Conservation (phyloP, 169 alveolate species). For the Toxoplasma gondii region DNA sequence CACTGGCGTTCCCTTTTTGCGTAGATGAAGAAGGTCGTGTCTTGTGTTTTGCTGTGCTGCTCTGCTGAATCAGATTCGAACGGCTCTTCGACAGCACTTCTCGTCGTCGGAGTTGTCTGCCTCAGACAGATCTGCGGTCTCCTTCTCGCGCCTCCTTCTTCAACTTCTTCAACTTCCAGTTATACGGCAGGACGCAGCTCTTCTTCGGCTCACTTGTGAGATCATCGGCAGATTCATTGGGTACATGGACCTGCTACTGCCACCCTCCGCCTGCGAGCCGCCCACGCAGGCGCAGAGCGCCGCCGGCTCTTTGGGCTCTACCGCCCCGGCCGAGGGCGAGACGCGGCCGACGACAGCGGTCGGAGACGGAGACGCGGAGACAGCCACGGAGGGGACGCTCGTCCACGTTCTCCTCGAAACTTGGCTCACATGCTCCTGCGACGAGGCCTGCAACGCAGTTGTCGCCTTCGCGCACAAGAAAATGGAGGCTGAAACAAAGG, state of each 20-base stretch:
- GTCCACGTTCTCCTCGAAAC: slow-evolving; percentile 34
- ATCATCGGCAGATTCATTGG: slow-evolving; percentile 9
- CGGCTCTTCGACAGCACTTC: slow-evolving; percentile 16
- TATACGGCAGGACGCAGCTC: not conserved
- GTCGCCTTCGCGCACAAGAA: slow-evolving; percentile 25
- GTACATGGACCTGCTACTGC: slow-evolving; percentile 34
- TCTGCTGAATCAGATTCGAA: not conserved
- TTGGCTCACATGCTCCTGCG: slow-evolving; percentile 7
- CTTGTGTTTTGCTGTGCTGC: not conserved
- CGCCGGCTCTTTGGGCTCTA: not conserved
- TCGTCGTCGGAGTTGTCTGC: not conserved
- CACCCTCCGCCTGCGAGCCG: slow-evolving; percentile 3
- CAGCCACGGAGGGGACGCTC: slow-evolving; percentile 18
- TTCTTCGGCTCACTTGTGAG: slow-evolving; percentile 24
- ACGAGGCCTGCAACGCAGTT: slow-evolving; percentile 20
- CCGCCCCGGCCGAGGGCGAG: not conserved
- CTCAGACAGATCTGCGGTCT: not conserved
- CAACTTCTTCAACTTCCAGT: not conserved
- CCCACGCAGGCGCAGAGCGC: not conserved
- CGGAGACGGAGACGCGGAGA: not conserved
- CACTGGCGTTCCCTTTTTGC: not conserved
- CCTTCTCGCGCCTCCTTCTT: slow-evolving; percentile 18
- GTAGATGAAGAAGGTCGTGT: not conserved
- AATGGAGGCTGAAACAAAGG: slow-evolving; percentile 19
- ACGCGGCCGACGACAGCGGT: slow-evolving; percentile 10